Base-by-base conservation (phyloP, 257 asterid genomes). In the Solanum tarapatanum region DNA sequence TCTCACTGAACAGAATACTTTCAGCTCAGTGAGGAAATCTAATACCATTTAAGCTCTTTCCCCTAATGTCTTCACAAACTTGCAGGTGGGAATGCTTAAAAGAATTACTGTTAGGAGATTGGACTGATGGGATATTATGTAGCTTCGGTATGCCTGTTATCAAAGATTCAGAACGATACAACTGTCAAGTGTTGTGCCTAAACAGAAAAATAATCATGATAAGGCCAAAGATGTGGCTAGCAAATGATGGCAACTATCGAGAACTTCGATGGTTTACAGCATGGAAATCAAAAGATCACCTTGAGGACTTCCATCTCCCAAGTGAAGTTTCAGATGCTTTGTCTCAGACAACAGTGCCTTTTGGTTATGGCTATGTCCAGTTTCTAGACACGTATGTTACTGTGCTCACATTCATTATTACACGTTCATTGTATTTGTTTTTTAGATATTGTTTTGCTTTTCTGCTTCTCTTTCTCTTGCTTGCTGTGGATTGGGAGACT, bases 251-350 rank as follows among this genome's bases (percentile, higher is more conserved):
- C 23, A 94, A 95, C 90, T 96, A 92, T 84, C 92, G 97, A 91
- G 99, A 95, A 88, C 95, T 96, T 12, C 92, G 99, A 86, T 96
- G 98, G 99, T 96, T 95, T 91, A 95, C 99, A 1, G 98, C 98
- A 30, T 96, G 99, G 98, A 95, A 96, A 91, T 94, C 92, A 70
- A 95, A 90, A 75, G 94, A 92, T 84, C 90, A 90, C 88, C 93
- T 95, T 43, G 98, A 94, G 84, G 98, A 96, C 83, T 96, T 94
- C 91, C 88, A 91, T 87, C 97, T 96, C 86, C 99, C 98, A 41
- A 90, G 83, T 48, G 94, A 91, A 86, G 79, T 96, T 88, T 91
- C 99, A n/a, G 95, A 93, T 87, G 94, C 93, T 87, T 84, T 96
- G 88, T 88, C 91, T 9, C 98, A 93, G 90, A 91, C 92, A 76